phyloP scores from a whole-genome alignment of 768 basidiomycete species.

The Lactifluus subvellereus region DNA sequence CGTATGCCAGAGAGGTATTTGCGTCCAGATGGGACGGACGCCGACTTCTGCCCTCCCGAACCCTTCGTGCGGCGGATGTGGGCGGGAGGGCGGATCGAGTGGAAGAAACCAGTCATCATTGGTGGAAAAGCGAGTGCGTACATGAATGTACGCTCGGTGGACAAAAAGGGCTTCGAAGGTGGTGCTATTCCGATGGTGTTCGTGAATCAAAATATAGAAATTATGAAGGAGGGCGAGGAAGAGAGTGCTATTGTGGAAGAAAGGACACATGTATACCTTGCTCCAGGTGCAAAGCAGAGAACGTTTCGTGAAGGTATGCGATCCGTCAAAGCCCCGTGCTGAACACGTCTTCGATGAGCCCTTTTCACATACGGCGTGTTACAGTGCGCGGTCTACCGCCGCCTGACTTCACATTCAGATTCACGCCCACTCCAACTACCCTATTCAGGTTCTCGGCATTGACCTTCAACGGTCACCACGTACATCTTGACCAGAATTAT shows the following conservation, averaged over 20 bases:
- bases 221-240: conserved; percentile 39
- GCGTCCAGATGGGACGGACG: conserved; percentile 66
- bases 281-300: conserved; percentile 31
- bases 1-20: conserved; percentile 51
- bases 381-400: conserved; percentile 48
- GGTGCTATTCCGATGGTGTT: conserved; percentile 65
- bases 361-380: not conserved
- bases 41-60: conserved; percentile 62
- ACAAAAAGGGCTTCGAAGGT: conserved; percentile 59
- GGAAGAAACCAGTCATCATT: conserved; percentile 51
- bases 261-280: conserved; percentile 62
- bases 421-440: conserved; percentile 61
- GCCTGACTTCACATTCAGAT: conserved; percentile 57
- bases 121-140: conserved; percentile 48
- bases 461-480: conserved; percentile 80
- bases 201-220: conserved; percentile 57
- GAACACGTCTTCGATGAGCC: not conserved
- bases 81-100: conserved; percentile 65
- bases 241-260: conserved; percentile 53
- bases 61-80: conserved; percentile 80
- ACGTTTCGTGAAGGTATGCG: conserved; percentile 40
- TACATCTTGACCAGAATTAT: conserved; percentile 77
- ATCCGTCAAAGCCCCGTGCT: not conserved
- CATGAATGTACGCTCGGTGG: conserved; percentile 44
- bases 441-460: conserved; percentile 84